Conservation (phyloP, 23 red algal genomes). For the Gracilaria gracilis region DNA sequence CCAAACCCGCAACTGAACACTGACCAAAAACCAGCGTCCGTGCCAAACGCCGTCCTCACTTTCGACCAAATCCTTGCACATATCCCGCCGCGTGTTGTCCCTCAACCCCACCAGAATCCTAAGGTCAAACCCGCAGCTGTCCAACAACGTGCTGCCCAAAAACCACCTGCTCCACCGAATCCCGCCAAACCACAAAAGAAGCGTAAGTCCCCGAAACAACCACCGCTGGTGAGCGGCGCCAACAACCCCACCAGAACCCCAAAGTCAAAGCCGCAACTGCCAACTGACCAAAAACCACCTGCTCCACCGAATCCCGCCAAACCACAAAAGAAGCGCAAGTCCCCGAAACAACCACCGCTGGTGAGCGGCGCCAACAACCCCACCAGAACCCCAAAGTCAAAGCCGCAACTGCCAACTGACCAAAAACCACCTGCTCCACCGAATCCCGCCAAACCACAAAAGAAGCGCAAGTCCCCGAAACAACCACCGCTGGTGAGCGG, state of each 20-base stretch:
- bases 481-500: no score
- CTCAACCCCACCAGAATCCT: neutral
- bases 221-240: no score
- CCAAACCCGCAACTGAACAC: neutral
- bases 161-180: neutral
- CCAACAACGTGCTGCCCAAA: neutral
- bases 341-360: no score
- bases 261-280: no score
- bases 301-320: neutral
- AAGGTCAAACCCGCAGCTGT: neutral
- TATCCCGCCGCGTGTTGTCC: neutral
- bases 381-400: neutral
- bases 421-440: neutral
- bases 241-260: no score
- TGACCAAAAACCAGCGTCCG: neutral
- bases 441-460: neutral
- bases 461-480: neutral
- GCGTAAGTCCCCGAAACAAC: neutral
- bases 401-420: neutral
- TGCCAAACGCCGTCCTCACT: neutral
- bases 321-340: neutral
- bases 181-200: neutral
- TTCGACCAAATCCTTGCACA: slow-evolving; percentile 10
- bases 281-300: no score
- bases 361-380: neutral